phyloP scores from a whole-genome alignment of 2,329 filamentous ascomycete genomes.

The Neurospora sp. region DNA sequence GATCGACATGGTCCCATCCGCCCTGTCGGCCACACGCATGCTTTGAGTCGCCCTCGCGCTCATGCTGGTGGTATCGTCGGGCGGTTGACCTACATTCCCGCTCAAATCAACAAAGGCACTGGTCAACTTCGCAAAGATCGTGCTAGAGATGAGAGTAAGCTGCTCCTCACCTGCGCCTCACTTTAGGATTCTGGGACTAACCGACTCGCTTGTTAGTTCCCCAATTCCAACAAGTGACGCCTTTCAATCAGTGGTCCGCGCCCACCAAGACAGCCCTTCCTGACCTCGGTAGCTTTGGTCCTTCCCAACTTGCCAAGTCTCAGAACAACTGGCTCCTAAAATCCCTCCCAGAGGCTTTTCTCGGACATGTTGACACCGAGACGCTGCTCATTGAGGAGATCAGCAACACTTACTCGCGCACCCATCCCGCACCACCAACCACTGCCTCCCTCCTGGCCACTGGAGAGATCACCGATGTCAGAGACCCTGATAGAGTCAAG shows the following conservation, averaged over 20 bases:
- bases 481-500: constrained; percentile 16
- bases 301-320: constrained; percentile 20
- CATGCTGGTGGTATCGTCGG: constrained; percentile 13
- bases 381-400: constrained; percentile 28
- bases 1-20: constrained; percentile 7
- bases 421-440: neutral
- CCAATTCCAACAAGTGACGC: constrained; percentile 20
- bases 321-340: constrained; percentile 43
- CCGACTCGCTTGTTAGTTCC: constrained; percentile 9
- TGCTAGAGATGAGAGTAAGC: constrained; percentile 18
- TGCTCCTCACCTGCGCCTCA: neutral
- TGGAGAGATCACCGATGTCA: constrained; percentile 41
- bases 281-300: neutral
- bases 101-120: constrained; percentile 6
- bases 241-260: constrained; percentile 20
- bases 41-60: constrained; percentile 5
- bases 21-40: constrained; percentile 1
- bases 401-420: constrained; percentile 15
- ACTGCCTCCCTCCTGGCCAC: constrained; percentile 38
- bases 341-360: constrained; percentile 39
- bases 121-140: constrained; percentile 28
- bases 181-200: constrained; percentile 2
- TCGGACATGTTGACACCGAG: constrained; percentile 26
- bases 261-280: constrained; percentile 8
- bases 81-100: constrained; percentile 16